A percentile compares a stretch with the other conserved stretches of the same genome.
phyloP scores from a whole-genome alignment of 257 asterid genomes.

The Solanum ossicruentum region DNA sequence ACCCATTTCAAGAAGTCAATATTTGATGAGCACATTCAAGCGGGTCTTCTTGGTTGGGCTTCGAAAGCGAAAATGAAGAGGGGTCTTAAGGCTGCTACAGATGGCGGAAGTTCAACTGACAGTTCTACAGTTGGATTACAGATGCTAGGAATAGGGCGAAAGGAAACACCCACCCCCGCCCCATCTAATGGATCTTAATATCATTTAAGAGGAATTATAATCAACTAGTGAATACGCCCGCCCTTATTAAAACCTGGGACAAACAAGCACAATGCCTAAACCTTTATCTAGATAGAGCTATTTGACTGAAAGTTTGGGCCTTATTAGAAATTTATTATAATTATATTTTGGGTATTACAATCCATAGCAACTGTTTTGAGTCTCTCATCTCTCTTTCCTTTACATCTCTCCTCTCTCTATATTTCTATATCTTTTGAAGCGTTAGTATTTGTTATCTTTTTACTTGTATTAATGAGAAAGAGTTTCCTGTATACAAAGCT shows the following conservation, averaged over 20 bases:
- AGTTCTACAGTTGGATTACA: slow-evolving; percentile 34
- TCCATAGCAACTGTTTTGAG: too few relatives aligned
- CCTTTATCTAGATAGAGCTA: too few relatives aligned
- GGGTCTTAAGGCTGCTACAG: slow-evolving; percentile 34
- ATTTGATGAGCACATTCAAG: slow-evolving; percentile 84
- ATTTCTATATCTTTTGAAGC: too few relatives aligned
- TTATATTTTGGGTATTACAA: too few relatives aligned
- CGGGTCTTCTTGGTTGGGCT: slow-evolving; percentile 82
- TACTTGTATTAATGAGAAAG: too few relatives aligned
- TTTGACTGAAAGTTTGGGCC: too few relatives aligned
- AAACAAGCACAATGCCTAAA: too few relatives aligned
- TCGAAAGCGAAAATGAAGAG: slow-evolving; percentile 50
- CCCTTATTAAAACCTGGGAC: background rate
- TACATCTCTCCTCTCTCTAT: too few relatives aligned
- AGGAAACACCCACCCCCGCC: slow-evolving; percentile 11
- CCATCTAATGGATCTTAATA: background rate
- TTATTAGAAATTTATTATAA: too few relatives aligned
- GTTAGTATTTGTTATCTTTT: too few relatives aligned
- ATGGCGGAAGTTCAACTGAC: slow-evolving; percentile 26
- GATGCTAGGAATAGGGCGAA: slow-evolving; percentile 26
- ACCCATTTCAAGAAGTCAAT: slow-evolving; percentile 85
- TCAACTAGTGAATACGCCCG: background rate
- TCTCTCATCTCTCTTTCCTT: too few relatives aligned
- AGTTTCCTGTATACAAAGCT: too few relatives aligned
- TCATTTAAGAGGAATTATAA: background rate